Percentiles rank a stretch among this genome's conserved stretches.
These are phyloP conservation scores for Tolypocladium guangdongense DNA, from an alignment of 2,329 filamentous ascomycete genomes.

Conservation along the genomic window DNA sequence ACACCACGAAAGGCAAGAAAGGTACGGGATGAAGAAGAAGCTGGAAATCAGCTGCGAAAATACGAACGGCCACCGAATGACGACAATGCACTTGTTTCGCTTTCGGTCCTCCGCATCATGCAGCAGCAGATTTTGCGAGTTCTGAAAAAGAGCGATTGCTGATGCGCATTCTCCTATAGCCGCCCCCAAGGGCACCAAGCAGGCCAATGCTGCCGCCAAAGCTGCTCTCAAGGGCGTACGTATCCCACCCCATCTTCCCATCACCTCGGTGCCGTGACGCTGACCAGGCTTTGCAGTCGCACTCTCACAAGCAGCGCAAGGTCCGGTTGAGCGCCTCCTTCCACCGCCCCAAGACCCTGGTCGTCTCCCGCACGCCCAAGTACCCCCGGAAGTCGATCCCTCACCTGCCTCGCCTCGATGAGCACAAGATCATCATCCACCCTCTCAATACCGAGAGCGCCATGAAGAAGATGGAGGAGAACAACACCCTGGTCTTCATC, in stretches of 20 bases:
- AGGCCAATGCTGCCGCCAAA: conserved; percentile 92
- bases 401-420: conserved; percentile 83
- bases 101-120: conserved; percentile 37
- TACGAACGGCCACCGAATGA: conserved; percentile 4
- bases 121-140: conserved; percentile 71
- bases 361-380: conserved; percentile 82
- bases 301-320: conserved; percentile 79
- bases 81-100: neutral
- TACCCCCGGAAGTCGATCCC: conserved; percentile 95
- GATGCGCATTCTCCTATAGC: conserved; percentile 49
- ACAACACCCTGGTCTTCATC: conserved; percentile 99
- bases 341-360: conserved; percentile 94
- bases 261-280: neutral
- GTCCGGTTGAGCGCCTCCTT: conserved; percentile 87
- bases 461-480: conserved; percentile 99
- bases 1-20: conserved; percentile 32
- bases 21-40: conserved; percentile 30
- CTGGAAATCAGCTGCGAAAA: conserved; percentile 2
- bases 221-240: conserved; percentile 92
- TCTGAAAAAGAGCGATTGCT: conserved; percentile 61
- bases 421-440: conserved; percentile 96
- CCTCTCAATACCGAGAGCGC: conserved; percentile 99
- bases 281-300: conserved; percentile 24
- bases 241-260: conserved; percentile 16
- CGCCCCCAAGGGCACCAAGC: conserved; percentile 58